These are phyloP conservation scores for Amylocystis lapponica DNA, from an alignment of 768 basidiomycete species.

Conservation along the genomic window DNA sequence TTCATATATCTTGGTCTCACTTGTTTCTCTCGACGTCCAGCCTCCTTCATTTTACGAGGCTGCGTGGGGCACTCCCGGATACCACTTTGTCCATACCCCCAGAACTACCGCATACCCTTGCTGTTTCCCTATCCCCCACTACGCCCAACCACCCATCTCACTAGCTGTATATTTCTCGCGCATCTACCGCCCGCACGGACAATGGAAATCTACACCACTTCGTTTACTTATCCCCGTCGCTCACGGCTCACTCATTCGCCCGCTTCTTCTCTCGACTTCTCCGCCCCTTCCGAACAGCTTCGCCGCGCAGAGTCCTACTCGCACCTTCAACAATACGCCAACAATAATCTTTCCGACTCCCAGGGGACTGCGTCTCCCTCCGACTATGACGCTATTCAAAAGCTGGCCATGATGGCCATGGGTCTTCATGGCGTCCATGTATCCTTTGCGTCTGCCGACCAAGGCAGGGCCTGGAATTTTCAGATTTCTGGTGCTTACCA, in stretches of 20 bases:
- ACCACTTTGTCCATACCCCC: slow-evolving; percentile 31
- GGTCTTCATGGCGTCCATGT: slow-evolving; percentile 79
- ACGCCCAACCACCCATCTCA: slow-evolving; percentile 11
- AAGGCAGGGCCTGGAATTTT: slow-evolving; percentile 79
- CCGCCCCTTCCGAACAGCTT: slow-evolving; percentile 39
- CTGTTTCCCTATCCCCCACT: slow-evolving; percentile 25
- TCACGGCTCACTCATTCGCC: slow-evolving; percentile 63
- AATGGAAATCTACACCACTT: slow-evolving; percentile 95
- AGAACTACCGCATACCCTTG: slow-evolving; percentile 25
- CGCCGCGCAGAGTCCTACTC: slow-evolving; percentile 32
- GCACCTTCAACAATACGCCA: slow-evolving; percentile 30
- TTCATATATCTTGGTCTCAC: slow-evolving; percentile 13
- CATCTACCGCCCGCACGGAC: slow-evolving; percentile 19
- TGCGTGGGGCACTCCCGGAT: slow-evolving; percentile 25
- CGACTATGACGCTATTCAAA: slow-evolving; percentile 71
- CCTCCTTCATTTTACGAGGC: slow-evolving; percentile 24
- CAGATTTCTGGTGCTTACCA: slow-evolving; percentile 88
- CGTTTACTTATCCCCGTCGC: slow-evolving; percentile 87
- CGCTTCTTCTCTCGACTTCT: slow-evolving; percentile 59
- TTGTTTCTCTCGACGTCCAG: slow-evolving; percentile 24
- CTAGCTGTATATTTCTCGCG: slow-evolving; percentile 22
- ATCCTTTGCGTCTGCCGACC: slow-evolving; percentile 68
- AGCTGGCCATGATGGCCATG: slow-evolving; percentile 70
- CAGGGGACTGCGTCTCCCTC: slow-evolving; percentile 32
- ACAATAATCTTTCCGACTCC: slow-evolving; percentile 24